phyloP scores from a whole-genome alignment of 768 basidiomycete genomes.

The Crassisporium funariophilum region DNA sequence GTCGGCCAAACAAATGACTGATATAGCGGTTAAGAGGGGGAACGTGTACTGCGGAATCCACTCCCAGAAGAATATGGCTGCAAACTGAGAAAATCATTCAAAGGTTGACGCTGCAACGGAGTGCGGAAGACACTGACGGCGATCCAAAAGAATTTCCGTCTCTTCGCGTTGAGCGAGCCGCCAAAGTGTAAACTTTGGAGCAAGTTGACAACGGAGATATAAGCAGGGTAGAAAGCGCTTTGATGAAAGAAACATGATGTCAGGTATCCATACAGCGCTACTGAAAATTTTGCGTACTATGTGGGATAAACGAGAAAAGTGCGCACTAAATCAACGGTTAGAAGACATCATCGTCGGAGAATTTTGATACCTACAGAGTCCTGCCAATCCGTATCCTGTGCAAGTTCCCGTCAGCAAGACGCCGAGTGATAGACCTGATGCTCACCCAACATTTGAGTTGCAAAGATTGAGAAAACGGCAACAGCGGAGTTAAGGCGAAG shows the following conservation, averaged over 20 bases:
- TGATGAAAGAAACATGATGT: conserved; percentile 5
- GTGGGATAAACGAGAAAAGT: conserved; percentile 54
- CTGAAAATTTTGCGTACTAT: conserved; percentile 33
- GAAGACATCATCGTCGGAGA: neutral
- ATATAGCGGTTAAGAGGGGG: conserved; percentile 62
- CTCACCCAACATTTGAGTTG: conserved; percentile 45
- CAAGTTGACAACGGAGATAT: conserved; percentile 53
- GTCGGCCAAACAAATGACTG: conserved; percentile 58
- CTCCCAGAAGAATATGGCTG: conserved; percentile 51
- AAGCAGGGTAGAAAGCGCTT: conserved; percentile 52
- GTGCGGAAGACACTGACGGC: conserved; percentile 34
- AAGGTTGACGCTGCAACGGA: neutral
- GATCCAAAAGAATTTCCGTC: conserved; percentile 57
- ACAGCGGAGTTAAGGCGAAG: conserved; percentile 48
- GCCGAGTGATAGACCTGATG: neutral
- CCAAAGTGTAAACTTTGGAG: conserved; percentile 56
- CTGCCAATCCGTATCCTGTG: conserved; percentile 24
- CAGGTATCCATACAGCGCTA: neutral
- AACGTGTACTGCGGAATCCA: conserved; percentile 58
- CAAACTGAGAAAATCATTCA: conserved; percentile 29
- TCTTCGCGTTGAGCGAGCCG: conserved; percentile 51
- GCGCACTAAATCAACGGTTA: conserved; percentile 34
- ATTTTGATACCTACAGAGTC: conserved; percentile 16
- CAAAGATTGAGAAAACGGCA: conserved; percentile 58
- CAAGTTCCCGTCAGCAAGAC: neutral